These are phyloP conservation scores for Globisporangium polare DNA, from an alignment of 352 stramenopile genomes.

Conservation along the genomic window DNA sequence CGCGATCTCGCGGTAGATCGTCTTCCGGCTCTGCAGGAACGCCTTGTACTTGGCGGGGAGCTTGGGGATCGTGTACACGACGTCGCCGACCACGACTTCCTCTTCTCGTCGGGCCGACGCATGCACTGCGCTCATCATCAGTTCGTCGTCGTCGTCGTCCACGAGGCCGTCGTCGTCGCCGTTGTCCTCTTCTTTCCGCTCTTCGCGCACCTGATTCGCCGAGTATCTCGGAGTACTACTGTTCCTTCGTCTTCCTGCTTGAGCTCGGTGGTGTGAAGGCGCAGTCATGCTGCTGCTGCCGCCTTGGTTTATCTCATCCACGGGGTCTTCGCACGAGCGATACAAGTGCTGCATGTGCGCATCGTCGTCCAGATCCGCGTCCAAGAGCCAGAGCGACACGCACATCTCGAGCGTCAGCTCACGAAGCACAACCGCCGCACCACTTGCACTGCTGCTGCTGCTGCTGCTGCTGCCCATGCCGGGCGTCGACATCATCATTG, in stretches of 20 bases:
- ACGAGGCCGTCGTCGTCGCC: conserved; percentile 3
- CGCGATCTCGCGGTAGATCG: conserved; percentile 94
- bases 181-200: conserved; percentile 23
- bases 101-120: conserved; percentile 15
- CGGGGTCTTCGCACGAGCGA: conserved; percentile 33
- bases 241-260: conserved; percentile 6
- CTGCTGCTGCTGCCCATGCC: background rate
- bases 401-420: conserved; percentile 88
- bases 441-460: background rate
- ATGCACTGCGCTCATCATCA: conserved; percentile 27
- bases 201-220: conserved; percentile 10
- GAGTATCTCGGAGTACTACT: background rate
- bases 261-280: background rate
- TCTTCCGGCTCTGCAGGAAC: conserved; percentile 90
- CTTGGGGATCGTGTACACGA: conserved; percentile 66
- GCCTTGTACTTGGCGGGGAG: conserved; percentile 91
- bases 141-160: conserved; percentile 28
- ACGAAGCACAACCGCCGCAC: conserved; percentile 26
- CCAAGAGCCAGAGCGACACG: conserved; percentile 73
- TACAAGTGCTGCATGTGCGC: conserved; percentile 10
- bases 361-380: conserved; percentile 51
- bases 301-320: conserved; percentile 23
- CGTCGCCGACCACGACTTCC: conserved; percentile 28
- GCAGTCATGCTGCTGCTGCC: background rate
- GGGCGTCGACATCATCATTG: background rate